Percentiles rank a stretch among this genome's conserved stretches.
phyloP scores from a whole-genome alignment of 2,329 filamentous ascomycete genomes.

The Sclerotinia glacialis region DNA sequence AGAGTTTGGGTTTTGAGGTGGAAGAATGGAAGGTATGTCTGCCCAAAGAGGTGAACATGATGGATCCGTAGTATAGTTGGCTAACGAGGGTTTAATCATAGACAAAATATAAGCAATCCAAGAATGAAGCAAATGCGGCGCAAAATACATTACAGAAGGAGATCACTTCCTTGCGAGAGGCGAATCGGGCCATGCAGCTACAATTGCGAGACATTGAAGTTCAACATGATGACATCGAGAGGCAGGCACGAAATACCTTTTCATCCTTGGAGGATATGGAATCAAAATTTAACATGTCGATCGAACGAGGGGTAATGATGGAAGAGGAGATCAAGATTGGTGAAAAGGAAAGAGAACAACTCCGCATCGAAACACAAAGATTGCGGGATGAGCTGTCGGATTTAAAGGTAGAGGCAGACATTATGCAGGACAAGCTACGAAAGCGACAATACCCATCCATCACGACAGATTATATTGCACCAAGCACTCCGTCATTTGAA shows the following conservation, averaged over 20 bases:
- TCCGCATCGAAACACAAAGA: slow-evolving; percentile 88
- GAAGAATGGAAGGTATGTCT: slow-evolving; percentile 92
- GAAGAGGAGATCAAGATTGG: slow-evolving; percentile 91
- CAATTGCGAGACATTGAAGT: slow-evolving; percentile 93
- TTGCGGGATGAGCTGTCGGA: slow-evolving; percentile 89
- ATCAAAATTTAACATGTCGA: slow-evolving; percentile 92
- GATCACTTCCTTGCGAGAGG: slow-evolving; percentile 84
- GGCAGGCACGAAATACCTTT: slow-evolving; percentile 90
- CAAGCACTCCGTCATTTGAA: slow-evolving; percentile 59
- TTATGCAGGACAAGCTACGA: slow-evolving; percentile 89
- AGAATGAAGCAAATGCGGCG: slow-evolving; percentile 77
- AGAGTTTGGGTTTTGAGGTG: slow-evolving; percentile 80
- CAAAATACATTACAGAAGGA: slow-evolving; percentile 92
- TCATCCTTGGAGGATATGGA: slow-evolving; percentile 96
- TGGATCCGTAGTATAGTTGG: slow-evolving; percentile 19
- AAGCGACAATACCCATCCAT: slow-evolving; percentile 63
- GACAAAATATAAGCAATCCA: slow-evolving; percentile 96
- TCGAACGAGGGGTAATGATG: slow-evolving; percentile 87
- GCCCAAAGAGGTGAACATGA: slow-evolving; percentile 16
- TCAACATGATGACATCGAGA: slow-evolving; percentile 96
- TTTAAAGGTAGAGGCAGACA: slow-evolving; percentile 90
- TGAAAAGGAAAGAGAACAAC: slow-evolving; percentile 83
- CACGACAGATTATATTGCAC: slow-evolving; percentile 60
- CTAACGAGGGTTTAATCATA: slow-evolving; percentile 42
- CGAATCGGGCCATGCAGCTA: slow-evolving; percentile 76